Evolutionary conservation across 2,329 filamentous ascomycete species (phyloP).

Genomic region (Sclerotinia nivalis): DNA sequence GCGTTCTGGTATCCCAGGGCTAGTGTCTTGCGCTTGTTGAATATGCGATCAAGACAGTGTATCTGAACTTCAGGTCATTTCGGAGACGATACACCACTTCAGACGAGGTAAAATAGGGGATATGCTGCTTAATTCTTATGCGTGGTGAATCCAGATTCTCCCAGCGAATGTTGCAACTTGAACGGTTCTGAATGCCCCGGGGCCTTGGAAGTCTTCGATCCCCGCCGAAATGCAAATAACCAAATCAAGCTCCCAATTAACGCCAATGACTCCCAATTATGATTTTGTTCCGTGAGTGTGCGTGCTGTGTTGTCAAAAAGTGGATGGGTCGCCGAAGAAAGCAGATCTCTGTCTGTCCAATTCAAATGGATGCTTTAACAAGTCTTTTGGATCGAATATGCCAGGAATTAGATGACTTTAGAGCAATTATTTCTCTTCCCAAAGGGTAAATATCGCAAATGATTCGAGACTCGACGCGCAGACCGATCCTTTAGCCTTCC

Average conservation of each 20-base stretch:
- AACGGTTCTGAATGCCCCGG: no score
- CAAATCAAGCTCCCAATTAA: background rate
- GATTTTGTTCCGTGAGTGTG: background rate
- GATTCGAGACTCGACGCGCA: constrained; percentile 13
- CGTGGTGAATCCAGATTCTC: background rate
- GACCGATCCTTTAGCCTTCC: background rate
- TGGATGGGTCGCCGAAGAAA: background rate
- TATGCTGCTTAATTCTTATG: background rate
- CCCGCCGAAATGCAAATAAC: background rate
- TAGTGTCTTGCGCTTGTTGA: constrained; percentile 1
- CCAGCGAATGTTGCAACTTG: background rate
- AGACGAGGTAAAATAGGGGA: background rate
- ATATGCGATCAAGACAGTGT: constrained; percentile 14
- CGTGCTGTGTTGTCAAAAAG: background rate
- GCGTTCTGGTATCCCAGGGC: background rate
- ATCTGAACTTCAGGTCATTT: constrained; percentile 6
- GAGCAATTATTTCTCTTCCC: background rate
- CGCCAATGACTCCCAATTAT: constrained; percentile 8
- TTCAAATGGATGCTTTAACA: background rate
- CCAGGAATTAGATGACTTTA: background rate
- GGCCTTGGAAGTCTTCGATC: background rate
- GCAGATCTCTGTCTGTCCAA: background rate
- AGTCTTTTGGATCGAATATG: background rate
- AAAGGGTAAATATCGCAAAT: constrained; percentile 1
- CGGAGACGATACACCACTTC: background rate